Conservation (phyloP, 1,139 yeast species). For the Saccharomycopsis hybrid region DNA sequence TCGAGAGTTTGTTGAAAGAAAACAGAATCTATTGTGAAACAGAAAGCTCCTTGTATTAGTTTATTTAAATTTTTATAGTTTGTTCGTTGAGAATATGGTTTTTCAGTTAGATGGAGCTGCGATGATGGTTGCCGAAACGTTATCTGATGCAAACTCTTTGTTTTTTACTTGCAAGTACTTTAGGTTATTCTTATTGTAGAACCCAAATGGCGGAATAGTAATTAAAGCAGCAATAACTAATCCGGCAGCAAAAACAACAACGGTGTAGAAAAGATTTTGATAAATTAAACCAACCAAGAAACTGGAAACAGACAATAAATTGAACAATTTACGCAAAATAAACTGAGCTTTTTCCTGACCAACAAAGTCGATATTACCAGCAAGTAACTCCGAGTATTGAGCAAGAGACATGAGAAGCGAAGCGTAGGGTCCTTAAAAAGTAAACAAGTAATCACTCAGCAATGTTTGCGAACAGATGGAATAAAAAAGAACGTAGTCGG, state of each 20-base stretch:
- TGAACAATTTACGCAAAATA: slow-evolving; percentile 3
- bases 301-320: slow-evolving; percentile 28
- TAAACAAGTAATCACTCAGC: not conserved
- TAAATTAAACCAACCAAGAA: slow-evolving; percentile 40
- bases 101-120: slow-evolving; percentile 2
- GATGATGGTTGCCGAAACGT: slow-evolving; percentile 10
- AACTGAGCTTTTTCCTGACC: slow-evolving; percentile 15
- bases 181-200: slow-evolving; percentile 42
- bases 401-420: slow-evolving; percentile 2
- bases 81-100: no score
- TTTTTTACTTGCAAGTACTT: slow-evolving; percentile 32
- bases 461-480: not conserved
- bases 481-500: not conserved
- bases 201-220: slow-evolving; percentile 48
- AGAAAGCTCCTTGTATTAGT: no score
- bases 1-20: no score
- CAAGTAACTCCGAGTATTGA: slow-evolving; percentile 7
- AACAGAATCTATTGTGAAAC: no score
- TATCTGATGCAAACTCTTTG: not conserved
- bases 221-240: slow-evolving; percentile 33
- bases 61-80: no score
- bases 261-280: slow-evolving; percentile 35
- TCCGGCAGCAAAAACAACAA: slow-evolving; percentile 34
- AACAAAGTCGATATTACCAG: slow-evolving; percentile 18
- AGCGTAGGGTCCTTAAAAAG: not conserved